Base-by-base conservation (phyloP, 164 flowering plant species). In the Aristolochia contorta region DNA sequence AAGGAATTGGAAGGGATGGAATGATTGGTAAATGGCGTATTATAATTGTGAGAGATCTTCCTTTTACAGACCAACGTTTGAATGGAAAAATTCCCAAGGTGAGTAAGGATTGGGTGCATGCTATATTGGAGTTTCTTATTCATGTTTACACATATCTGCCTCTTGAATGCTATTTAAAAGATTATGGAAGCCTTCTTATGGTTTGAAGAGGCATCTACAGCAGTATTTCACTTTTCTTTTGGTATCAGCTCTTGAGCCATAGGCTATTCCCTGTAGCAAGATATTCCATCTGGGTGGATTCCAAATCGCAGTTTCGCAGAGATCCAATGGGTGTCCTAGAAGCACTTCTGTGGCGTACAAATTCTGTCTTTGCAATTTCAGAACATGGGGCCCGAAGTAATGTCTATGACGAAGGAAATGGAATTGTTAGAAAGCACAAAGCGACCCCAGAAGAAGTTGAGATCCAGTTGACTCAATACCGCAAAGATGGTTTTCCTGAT, bases 1-100 rank as follows among this genome's bases (percentile, higher is more conserved):
- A 59, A 54, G 74, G 27, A 65, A 73, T 90, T 73, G 87, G 79
- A 58, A 81, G 74, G 66, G 77, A 78, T 66, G 78, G 69, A 54
- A 82, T 73, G 77, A 88, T 90, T 77, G 97, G 96, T 43, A 79
- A 82, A 69, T 93, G 99, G 99, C 90, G 84, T 1, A 71, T 90
- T 67, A 77, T 93, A 33, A 68, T 90, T 57, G 96, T 90, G 41
- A 74, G 57, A 60, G 71, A 88, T 67, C 94, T 88, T 59, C 99
- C 99, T 57, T 93, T 90, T 63, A 58, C 76, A n/a, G 99, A 91
- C 66, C 99, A 94, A 53, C 79, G 96, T 51, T 61, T 91, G 72
- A 94, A 94, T 78, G 96, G 99, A 21, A 91, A 94, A 94, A 85
- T 94, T 50, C 99, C 99, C 5, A 94, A 94, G 99, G 97, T 91